These are phyloP conservation scores for Podaxis sp. DNA, from an alignment of 768 basidiomycete species.

Conservation along the genomic window DNA sequence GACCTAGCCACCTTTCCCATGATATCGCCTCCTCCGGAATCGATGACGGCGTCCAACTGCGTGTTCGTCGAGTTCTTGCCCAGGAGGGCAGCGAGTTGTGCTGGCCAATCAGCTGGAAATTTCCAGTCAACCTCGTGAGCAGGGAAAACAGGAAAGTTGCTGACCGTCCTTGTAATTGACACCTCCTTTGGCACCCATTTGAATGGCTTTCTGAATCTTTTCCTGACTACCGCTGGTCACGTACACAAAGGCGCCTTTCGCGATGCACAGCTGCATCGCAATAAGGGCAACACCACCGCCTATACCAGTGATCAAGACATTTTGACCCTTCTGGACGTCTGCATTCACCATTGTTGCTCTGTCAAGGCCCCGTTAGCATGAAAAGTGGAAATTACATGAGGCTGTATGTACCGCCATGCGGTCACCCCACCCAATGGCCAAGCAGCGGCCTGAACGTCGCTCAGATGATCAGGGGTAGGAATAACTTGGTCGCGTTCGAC, in stretches of 20 bases:
- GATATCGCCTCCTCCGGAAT: slow-evolving; percentile 71
- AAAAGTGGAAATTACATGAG: not conserved
- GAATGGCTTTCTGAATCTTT: slow-evolving; percentile 67
- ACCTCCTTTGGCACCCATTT: slow-evolving; percentile 76
- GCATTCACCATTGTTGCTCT: slow-evolving; percentile 48
- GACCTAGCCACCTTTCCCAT: slow-evolving; percentile 46
- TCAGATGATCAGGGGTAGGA: slow-evolving; percentile 62
- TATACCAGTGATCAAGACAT: slow-evolving; percentile 78
- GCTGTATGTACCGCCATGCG: slow-evolving; percentile 69
- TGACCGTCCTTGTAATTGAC: slow-evolving; percentile 68
- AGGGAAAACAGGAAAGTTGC: slow-evolving; percentile 18
- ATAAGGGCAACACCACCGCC: slow-evolving; percentile 84
- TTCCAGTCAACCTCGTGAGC: not conserved
- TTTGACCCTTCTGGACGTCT: slow-evolving; percentile 58
- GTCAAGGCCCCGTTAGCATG: not conserved
- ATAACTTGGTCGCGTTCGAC: slow-evolving; percentile 73
- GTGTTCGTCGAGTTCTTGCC: slow-evolving; percentile 29
- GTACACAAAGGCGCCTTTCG: slow-evolving; percentile 76
- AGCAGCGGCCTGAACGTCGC: slow-evolving; percentile 67
- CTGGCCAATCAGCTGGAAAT: slow-evolving; percentile 43
- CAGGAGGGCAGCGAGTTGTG: slow-evolving; percentile 44
- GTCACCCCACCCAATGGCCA: slow-evolving; percentile 81
- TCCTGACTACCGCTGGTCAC: slow-evolving; percentile 72
- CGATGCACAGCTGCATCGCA: slow-evolving; percentile 74
- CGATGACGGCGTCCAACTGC: slow-evolving; percentile 61